A percentile compares a stretch with the other conserved stretches of the same genome.
phyloP scores from a whole-genome alignment of 2,329 filamentous ascomycete species.

The Xylariaceae sp. region DNA sequence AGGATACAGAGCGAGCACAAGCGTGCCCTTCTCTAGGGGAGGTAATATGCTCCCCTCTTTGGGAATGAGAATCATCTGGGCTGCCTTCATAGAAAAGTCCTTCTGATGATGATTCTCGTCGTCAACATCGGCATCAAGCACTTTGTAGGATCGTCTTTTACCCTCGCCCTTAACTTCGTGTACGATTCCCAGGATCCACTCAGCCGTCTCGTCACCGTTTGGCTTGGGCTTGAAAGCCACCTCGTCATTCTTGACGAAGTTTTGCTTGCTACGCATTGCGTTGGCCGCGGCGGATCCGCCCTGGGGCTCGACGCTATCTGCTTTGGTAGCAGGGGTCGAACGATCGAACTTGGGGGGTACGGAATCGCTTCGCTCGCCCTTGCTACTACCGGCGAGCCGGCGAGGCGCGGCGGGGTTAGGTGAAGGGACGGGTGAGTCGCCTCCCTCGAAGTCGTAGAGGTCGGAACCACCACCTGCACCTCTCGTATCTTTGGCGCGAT shows the following conservation, averaged over 20 bases:
- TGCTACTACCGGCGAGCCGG: constrained; percentile 33
- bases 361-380: constrained; percentile 45
- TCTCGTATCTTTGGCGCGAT: no score
- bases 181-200: constrained; percentile 76
- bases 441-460: constrained; percentile 43
- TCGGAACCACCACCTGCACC: no score
- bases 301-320: constrained; percentile 51
- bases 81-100: constrained; percentile 67
- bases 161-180: constrained; percentile 71
- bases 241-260: constrained; percentile 59
- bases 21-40: constrained; percentile 63
- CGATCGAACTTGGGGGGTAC: constrained; percentile 49
- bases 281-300: constrained; percentile 28
- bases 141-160: constrained; percentile 73
- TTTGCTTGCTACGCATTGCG: constrained; percentile 48
- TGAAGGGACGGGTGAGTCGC: constrained; percentile 41
- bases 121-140: constrained; percentile 76
- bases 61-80: constrained; percentile 74
- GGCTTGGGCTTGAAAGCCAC: constrained; percentile 63
- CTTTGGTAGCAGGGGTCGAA: constrained; percentile 31
- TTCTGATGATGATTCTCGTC: constrained; percentile 64
- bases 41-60: constrained; percentile 49
- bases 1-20: constrained; percentile 74
- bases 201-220: constrained; percentile 45
- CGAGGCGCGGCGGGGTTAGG: constrained; percentile 34